Conservation (phyloP, 345 rosid species). For the Gynandropsis gynandra region DNA sequence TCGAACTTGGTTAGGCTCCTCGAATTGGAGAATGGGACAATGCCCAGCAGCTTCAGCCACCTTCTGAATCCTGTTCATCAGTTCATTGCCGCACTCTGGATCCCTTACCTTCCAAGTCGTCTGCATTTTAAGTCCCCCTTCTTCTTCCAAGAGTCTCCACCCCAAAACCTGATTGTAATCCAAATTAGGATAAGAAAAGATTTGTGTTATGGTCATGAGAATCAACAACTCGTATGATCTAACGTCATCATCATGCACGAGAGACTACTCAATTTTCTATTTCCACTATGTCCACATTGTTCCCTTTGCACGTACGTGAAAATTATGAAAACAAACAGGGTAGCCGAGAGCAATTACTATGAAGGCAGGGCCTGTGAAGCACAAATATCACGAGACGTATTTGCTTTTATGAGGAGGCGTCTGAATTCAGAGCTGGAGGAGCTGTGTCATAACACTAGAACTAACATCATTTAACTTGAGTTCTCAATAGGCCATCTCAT, state of each 20-base stretch:
- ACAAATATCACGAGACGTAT: too few species aligned
- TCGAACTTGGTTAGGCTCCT: constrained; percentile 65
- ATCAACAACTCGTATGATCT: not conserved
- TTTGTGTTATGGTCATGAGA: not conserved
- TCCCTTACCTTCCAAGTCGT: constrained; percentile 89
- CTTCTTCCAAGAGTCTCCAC: constrained; percentile 80
- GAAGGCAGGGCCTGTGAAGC: too few species aligned
- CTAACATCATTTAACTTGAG: too few species aligned
- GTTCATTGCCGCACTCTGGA: constrained; percentile 71
- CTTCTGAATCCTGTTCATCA: constrained; percentile 62
- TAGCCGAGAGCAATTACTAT: too few species aligned
- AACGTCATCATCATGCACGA: not conserved
- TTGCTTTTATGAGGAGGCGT: too few species aligned
- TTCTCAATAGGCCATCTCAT: too few species aligned
- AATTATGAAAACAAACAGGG: not conserved
- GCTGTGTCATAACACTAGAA: too few species aligned
- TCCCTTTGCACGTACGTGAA: too few species aligned
- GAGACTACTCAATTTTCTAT: too few species aligned
- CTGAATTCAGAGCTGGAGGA: too few species aligned
- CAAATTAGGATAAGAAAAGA: not conserved
- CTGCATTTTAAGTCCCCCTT: constrained; percentile 61
- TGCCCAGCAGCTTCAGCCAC: constrained; percentile 58
- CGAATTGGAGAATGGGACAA: constrained; percentile 73
- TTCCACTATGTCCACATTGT: too few species aligned
- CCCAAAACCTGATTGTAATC: constrained; percentile 52